Conservation (phyloP, 768 basidiomycete genomes). For the Lactarius hengduanensis region DNA sequence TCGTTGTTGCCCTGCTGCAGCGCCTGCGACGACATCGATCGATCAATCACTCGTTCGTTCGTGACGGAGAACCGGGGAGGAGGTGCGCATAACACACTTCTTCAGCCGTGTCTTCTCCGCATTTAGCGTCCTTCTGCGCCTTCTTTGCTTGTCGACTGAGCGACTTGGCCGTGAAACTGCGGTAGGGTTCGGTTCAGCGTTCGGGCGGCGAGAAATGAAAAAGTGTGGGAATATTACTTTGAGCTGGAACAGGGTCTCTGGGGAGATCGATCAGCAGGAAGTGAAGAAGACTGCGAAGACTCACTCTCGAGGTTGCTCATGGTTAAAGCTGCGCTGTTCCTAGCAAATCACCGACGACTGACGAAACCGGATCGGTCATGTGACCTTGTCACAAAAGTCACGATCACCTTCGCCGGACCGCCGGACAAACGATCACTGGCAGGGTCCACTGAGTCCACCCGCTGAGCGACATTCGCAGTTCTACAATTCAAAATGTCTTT, state of each 20-base stretch:
- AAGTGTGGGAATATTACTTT: slow-evolving; percentile 56
- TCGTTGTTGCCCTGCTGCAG: slow-evolving; percentile 96
- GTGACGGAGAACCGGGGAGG: neutral
- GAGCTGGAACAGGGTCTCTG: slow-evolving; percentile 98
- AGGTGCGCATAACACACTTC: slow-evolving; percentile 57
- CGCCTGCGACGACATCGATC: slow-evolving; percentile 52
- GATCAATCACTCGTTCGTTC: neutral
- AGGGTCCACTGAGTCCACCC: neutral
- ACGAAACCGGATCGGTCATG: neutral
- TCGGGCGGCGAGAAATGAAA: neutral
- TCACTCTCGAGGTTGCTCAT: slow-evolving; percentile 91
- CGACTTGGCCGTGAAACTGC: slow-evolving; percentile 97
- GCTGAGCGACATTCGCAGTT: neutral
- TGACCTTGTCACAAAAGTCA: too few species aligned
- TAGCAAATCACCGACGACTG: neutral
- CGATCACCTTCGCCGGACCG: neutral
- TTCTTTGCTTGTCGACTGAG: slow-evolving; percentile 95
- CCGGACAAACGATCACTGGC: neutral
- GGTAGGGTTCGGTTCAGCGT: slow-evolving; percentile 8
- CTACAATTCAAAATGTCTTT: too few species aligned
- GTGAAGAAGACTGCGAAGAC: slow-evolving; percentile 33
- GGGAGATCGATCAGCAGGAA: slow-evolving; percentile 34
- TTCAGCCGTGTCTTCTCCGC: slow-evolving; percentile 87
- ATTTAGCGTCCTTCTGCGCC: slow-evolving; percentile 93
- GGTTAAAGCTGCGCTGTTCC: slow-evolving; percentile 10